Conservation (phyloP, 139 green algal species). For the Gonium pectorale region DNA sequence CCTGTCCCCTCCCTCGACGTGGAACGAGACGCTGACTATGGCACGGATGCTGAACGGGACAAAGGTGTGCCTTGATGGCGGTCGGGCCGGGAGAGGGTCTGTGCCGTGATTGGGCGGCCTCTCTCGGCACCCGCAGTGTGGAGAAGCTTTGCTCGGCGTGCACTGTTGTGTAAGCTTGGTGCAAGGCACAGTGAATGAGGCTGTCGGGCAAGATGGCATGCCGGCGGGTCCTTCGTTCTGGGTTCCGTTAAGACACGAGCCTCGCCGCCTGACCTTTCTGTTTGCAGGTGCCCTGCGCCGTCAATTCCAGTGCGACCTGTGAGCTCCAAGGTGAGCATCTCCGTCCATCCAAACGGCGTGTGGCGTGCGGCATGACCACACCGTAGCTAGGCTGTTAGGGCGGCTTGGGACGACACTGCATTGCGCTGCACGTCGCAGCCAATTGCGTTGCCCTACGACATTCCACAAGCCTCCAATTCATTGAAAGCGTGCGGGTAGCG, state of each 20-base stretch:
- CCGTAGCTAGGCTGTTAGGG: no score
- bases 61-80: not conserved
- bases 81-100: not conserved
- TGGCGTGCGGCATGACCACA: no score
- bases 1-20: not conserved
- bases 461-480: no score
- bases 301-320: not conserved
- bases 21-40: constrained; percentile 6
- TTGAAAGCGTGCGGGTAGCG: no score
- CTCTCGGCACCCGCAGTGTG: not conserved
- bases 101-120: not conserved
- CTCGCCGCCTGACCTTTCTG: no score
- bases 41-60: not conserved
- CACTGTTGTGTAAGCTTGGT: not conserved
- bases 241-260: no score
- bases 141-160: not conserved
- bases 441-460: no score
- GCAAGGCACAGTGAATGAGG: not conserved
- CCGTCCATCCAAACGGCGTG: no score
- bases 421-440: no score
- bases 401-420: no score
- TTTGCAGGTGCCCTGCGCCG: constrained; percentile 1
- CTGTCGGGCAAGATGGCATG: not conserved
- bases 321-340: no score
- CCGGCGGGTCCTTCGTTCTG: no score